A percentile compares a stretch with the other conserved stretches of the same genome.
phyloP scores from a whole-genome alignment of 2,329 filamentous ascomycete species.

The Diaporthe helianthi region DNA sequence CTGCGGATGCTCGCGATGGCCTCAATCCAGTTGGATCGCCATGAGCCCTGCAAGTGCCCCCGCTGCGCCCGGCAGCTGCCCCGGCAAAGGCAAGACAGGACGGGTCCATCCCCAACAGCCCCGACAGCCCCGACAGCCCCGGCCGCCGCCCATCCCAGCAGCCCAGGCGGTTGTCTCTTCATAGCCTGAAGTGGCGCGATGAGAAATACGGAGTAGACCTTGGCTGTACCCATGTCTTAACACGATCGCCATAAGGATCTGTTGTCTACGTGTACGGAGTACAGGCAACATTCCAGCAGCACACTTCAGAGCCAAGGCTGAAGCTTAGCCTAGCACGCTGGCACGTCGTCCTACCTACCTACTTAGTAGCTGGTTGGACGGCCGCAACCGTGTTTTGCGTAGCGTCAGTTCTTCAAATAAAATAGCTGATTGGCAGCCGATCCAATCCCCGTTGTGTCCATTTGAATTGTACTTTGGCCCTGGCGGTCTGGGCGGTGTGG shows the following conservation, averaged over 20 bases:
- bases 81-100: background rate
- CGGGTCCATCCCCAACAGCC: background rate
- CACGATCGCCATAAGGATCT: conserved; percentile 19
- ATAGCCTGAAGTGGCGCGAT: background rate
- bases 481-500: conserved; percentile 1
- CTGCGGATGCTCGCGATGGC: conserved; percentile 5
- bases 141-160: background rate
- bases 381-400: conserved; percentile 7
- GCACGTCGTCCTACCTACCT: background rate
- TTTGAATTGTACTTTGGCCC: background rate
- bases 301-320: conserved; percentile 16
- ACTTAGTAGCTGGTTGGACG: too few species aligned
- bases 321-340: conserved; percentile 10
- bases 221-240: background rate
- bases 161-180: background rate
- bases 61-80: too few species aligned
- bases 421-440: conserved; percentile 11
- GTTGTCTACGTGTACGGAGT: too few species aligned
- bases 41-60: background rate
- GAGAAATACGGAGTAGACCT: background rate
- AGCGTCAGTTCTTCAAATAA: background rate
- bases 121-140: background rate
- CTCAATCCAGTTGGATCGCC: background rate
- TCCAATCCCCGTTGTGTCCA: conserved; percentile 9
- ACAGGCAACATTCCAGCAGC: background rate